Percentiles rank a stretch among this genome's conserved stretches.
These are phyloP conservation scores for Kluyveromyces lactis DNA, from an alignment of 805 yeast genomes.

Conservation along the genomic window DNA sequence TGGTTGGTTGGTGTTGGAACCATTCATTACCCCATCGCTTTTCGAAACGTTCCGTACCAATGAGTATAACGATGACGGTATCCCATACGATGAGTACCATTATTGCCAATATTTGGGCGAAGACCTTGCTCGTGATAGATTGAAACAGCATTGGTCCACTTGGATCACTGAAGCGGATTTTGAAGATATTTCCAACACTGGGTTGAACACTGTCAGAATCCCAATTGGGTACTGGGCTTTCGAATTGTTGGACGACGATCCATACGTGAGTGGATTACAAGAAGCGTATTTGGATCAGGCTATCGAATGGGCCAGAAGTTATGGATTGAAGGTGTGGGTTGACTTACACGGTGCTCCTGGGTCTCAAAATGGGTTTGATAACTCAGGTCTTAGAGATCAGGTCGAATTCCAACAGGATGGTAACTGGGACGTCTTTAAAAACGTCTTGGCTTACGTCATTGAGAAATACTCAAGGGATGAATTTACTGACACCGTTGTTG, in stretches of 20 bases:
- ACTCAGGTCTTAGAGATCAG: conserved; percentile 74
- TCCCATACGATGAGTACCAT: conserved; percentile 82
- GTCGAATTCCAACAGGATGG: conserved; percentile 42
- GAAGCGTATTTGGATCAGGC: conserved; percentile 65
- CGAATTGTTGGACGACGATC: conserved; percentile 51
- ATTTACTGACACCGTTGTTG: conserved; percentile 66
- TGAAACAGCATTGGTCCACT: conserved; percentile 67
- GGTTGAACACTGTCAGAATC: conserved; percentile 78
- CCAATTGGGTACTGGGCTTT: conserved; percentile 97
- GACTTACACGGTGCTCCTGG: conserved; percentile 97
- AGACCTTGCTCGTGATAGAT: conserved; percentile 41
- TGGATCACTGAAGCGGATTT: conserved; percentile 75
- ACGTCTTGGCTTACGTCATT: conserved; percentile 47
- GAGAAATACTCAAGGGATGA: conserved; percentile 54
- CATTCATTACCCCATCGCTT: conserved; percentile 75
- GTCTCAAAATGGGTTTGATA: conserved; percentile 92
- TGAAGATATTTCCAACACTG: conserved; percentile 44
- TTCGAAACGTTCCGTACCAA: conserved; percentile 44
- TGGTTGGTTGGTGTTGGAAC: conserved; percentile 86
- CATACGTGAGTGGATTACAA: conserved; percentile 76
- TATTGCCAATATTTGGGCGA: conserved; percentile 53
- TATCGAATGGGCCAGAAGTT: conserved; percentile 58
- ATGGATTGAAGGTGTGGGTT: conserved; percentile 72
- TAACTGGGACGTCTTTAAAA: conserved; percentile 45
- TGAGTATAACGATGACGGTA: conserved; percentile 27